These are phyloP conservation scores for Gossypioides kirkii DNA, from an alignment of 345 rosid species.

Conservation along the genomic window DNA sequence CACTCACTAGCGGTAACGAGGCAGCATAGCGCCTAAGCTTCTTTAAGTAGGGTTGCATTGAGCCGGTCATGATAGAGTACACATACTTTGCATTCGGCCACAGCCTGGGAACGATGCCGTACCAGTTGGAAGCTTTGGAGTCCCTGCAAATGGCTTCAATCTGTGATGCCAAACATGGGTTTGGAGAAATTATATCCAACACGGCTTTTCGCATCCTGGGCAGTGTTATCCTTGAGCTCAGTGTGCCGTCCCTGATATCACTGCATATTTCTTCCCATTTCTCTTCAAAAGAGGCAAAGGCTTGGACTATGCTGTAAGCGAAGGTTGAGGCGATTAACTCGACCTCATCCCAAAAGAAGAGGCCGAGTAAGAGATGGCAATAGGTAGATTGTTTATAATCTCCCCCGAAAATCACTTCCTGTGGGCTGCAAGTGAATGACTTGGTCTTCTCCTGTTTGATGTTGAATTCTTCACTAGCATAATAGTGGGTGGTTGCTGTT, in stretches of 20 bases:
- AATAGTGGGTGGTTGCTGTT: conserved; percentile 91
- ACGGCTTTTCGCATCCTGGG: conserved; percentile 55
- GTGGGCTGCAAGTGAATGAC: conserved; percentile 82
- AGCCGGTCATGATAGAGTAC: conserved; percentile 93
- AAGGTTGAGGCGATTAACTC: conserved; percentile 88
- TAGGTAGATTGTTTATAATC: conserved; percentile 79
- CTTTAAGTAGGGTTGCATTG: conserved; percentile 71
- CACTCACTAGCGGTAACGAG: conserved; percentile 65
- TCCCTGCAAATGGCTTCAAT: conserved; percentile 47
- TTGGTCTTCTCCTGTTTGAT: conserved; percentile 71
- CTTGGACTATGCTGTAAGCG: conserved; percentile 79
- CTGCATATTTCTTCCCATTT: conserved; percentile 60
- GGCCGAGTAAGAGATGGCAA: conserved; percentile 91
- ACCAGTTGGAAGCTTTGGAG: conserved; percentile 48
- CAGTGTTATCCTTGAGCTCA: conserved; percentile 49
- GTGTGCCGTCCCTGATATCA: conserved; percentile 57
- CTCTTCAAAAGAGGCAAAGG: conserved; percentile 67
- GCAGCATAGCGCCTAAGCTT: conserved; percentile 68
- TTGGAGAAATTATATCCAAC: conserved; percentile 45
- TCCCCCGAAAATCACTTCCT: conserved; percentile 68
- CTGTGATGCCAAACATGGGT: conserved; percentile 45
- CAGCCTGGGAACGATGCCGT: conserved; percentile 47
- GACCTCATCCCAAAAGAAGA: conserved; percentile 46
- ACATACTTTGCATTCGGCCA: conserved; percentile 93
- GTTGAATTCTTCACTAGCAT: conserved; percentile 76